phyloP scores from a whole-genome alignment of 305 asterid species.

The Fraxinus nigra region DNA sequence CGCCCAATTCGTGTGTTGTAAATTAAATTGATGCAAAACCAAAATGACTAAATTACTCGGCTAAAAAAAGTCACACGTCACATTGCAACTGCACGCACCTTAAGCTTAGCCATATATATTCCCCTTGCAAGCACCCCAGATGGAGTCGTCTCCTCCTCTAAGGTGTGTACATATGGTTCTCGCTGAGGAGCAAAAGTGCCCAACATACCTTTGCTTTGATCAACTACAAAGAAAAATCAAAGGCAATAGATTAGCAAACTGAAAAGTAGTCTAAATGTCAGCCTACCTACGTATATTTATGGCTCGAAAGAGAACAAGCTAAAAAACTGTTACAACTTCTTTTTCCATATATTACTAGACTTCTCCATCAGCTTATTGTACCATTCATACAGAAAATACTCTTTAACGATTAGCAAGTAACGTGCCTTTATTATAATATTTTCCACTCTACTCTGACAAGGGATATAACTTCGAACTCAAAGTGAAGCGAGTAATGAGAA shows the following conservation, averaged over 20 bases:
- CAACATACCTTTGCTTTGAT: constrained; percentile 69
- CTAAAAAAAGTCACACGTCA: background rate
- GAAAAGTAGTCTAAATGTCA: background rate
- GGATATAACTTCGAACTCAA: background rate
- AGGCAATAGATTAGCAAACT: background rate
- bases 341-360: background rate
- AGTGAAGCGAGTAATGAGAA: background rate
- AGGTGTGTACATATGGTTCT: constrained; percentile 51
- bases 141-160: constrained; percentile 80
- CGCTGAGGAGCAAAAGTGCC: constrained; percentile 81
- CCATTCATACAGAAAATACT: background rate
- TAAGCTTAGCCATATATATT: constrained; percentile 59
- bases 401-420: background rate
- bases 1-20: background rate
- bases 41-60: background rate
- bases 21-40: background rate
- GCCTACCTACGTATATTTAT: background rate
- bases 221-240: constrained; percentile 45
- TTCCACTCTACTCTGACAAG: background rate
- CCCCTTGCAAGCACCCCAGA: constrained; percentile 84
- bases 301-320: background rate
- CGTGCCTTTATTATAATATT: background rate
- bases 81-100: constrained; percentile 32
- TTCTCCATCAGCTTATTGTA: background rate
- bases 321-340: background rate